phyloP scores from a whole-genome alignment of 164 flowering plant genomes.

The Vitis cinerea region DNA sequence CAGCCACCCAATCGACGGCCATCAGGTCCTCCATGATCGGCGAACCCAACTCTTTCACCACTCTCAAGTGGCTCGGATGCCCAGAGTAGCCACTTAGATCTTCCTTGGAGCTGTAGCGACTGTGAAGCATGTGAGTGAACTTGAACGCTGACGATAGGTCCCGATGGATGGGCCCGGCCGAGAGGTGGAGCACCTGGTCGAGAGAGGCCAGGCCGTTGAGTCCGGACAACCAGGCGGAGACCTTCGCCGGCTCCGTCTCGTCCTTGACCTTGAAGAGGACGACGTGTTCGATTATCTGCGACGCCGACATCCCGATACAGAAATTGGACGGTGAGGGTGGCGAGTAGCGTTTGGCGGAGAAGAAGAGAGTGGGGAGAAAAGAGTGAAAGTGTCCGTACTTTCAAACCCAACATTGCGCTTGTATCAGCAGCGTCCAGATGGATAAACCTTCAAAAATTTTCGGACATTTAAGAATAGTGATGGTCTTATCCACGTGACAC shows the following conservation, averaged over 20 bases:
- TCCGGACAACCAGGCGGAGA: constrained; percentile 44
- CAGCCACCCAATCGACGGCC: constrained; percentile 74
- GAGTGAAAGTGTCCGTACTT: too few relatives aligned
- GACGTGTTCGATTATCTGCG: constrained; percentile 49
- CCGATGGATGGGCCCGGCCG: constrained; percentile 51
- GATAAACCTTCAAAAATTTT: too few relatives aligned
- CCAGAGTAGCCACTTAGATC: constrained; percentile 44
- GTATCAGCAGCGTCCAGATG: too few relatives aligned
- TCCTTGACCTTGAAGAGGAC: constrained; percentile 72
- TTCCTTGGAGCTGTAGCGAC: constrained; percentile 52
- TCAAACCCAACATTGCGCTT: too few relatives aligned
- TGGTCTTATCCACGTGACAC: too few relatives aligned
- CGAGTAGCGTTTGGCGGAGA: constrained; percentile 4
- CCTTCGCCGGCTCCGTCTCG: constrained; percentile 33
- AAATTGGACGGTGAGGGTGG: background rate
- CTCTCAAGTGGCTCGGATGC: constrained; percentile 50
- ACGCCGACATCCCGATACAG: too few relatives aligned
- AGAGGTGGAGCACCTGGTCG: constrained; percentile 44
- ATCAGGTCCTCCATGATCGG: constrained; percentile 66
- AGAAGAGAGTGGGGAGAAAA: too few relatives aligned
- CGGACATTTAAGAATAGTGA: too few relatives aligned
- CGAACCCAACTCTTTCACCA: constrained; percentile 44
- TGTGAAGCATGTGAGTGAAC: constrained; percentile 71
- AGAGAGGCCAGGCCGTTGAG: constrained; percentile 50
- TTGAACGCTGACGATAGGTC: constrained; percentile 30